These are phyloP conservation scores for Brachypodium distachyon DNA, from an alignment of 202 grass and related monocot species.

Conservation along the genomic window DNA sequence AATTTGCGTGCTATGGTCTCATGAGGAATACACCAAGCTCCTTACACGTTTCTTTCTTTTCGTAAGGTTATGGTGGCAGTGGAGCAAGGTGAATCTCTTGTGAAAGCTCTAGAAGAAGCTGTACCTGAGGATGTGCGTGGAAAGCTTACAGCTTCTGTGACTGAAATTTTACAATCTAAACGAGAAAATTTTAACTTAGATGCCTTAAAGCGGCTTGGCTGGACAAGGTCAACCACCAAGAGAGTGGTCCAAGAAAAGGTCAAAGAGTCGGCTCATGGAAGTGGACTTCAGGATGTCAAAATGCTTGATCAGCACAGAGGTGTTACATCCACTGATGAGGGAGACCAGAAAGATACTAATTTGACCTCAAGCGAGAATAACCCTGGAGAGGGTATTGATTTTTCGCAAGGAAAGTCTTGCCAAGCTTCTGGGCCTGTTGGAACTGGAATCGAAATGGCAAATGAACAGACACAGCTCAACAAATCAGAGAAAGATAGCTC, in stretches of 20 bases:
- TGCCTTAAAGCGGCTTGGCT: slow-evolving; percentile 41
- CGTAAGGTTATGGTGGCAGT: slow-evolving; percentile 75
- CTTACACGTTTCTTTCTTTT: slow-evolving; percentile 27
- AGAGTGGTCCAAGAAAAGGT: slow-evolving; percentile 41
- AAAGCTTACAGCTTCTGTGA: slow-evolving; percentile 59
- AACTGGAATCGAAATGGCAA: slow-evolving; percentile 29
- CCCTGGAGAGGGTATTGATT: slow-evolving; percentile 23
- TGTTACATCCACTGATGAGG: slow-evolving; percentile 19
- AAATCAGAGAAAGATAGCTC: slow-evolving; percentile 35
- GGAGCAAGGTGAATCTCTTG: slow-evolving; percentile 72
- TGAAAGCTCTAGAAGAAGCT: slow-evolving; percentile 90
- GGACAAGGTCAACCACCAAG: slow-evolving; percentile 42
- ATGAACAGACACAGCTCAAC: slow-evolving; percentile 28
- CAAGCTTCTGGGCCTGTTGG: slow-evolving; percentile 44
- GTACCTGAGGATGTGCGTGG: slow-evolving; percentile 94
- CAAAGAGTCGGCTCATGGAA: slow-evolving; percentile 32
- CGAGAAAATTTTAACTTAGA: slow-evolving; percentile 55
- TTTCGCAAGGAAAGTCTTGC: slow-evolving; percentile 32
- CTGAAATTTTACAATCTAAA: slow-evolving; percentile 71
- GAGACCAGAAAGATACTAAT: slow-evolving; percentile 27
- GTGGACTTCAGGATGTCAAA: slow-evolving; percentile 29
- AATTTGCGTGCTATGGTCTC: background rate
- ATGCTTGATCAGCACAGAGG: slow-evolving; percentile 29
- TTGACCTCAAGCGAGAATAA: slow-evolving; percentile 28
- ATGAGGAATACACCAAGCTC: slow-evolving; percentile 1